Base-by-base conservation (phyloP, 495 filamentous ascomycete genomes). In the Aspergillus carlsbadensis region DNA sequence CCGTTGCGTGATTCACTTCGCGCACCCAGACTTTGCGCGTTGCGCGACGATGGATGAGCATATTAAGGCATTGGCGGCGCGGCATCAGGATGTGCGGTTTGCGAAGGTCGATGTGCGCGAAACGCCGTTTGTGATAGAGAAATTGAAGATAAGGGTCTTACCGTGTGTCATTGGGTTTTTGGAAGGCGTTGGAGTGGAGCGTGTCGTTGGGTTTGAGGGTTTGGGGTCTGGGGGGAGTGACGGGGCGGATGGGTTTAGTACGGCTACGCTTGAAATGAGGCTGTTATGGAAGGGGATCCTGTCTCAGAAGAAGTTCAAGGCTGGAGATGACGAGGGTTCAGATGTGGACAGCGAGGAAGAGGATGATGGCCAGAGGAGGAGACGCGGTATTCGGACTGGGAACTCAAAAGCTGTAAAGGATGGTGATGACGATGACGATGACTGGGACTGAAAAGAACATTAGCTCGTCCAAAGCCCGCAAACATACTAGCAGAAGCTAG, bases 111-210 rank as follows among this genome's bases (percentile, higher is more conserved):
- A 87, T 61, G 89, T 91, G 41, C 84, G 85, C 34, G 84, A 88
- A 48, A 86, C 85, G 37, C 85, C 88, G 0, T 92, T 91, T 53
- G 67, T 92, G 18, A 86, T 88, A 10, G 81, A 83, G 58, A 89
- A 85, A 54, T 65, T 92, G 43, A 84, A 83, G 43, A 78, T 92
- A 8, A 72, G 84, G 55, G 84, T 91, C 1, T 65, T 92, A 37
- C 89, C 89, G 0, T 92, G 88, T 61, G 85, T 92, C 49, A 81
- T 92, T 59, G 83, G 81, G 20, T 91, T 91, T 59, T 72, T 85
- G 46, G 83, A 88, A 68, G 89, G 88, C 5, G 69, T 87, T 35
- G 75, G 77, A 2, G 81, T 84, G 37, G 88, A 89, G 61, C 68
- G 88, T 33, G 80, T 92, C 6, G 73, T 90, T 51, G 89, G 89